Evolutionary conservation across 2,329 filamentous ascomycete species (phyloP).

Genomic region (Apiospora malaysiana): DNA sequence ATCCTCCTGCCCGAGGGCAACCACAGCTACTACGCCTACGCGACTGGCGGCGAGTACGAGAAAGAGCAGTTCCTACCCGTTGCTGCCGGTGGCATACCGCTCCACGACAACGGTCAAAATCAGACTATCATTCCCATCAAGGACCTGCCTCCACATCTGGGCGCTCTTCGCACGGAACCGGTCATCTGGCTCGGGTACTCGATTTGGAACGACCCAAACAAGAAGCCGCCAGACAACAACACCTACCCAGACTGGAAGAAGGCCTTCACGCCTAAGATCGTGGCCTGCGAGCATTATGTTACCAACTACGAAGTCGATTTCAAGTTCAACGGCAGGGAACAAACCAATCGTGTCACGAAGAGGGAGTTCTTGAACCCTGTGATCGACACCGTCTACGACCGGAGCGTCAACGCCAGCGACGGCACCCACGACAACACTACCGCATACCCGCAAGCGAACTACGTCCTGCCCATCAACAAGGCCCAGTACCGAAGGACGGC

Average conservation of each 20-base stretch:
- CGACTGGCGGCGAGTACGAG: constrained; percentile 42
- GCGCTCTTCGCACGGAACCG: constrained; percentile 45
- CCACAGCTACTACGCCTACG: constrained; percentile 42
- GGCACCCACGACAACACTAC: constrained; percentile 45
- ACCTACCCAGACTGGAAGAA: constrained; percentile 37
- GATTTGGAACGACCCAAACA: constrained; percentile 30
- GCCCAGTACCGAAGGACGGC: constrained; percentile 39
- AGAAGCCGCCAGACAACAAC: constrained; percentile 30
- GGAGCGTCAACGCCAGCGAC: constrained; percentile 38
- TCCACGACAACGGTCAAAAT: constrained; percentile 24
- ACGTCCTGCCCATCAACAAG: constrained; percentile 35
- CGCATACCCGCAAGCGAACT: constrained; percentile 39
- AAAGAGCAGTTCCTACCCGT: constrained; percentile 37
- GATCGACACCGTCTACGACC: constrained; percentile 42
- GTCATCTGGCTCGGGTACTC: constrained; percentile 47
- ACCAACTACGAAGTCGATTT: constrained; percentile 43
- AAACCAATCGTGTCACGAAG: constrained; percentile 35
- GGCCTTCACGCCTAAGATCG: constrained; percentile 42
- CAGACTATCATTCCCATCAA: constrained; percentile 29
- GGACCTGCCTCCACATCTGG: constrained; percentile 41
- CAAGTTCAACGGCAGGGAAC: constrained; percentile 39
- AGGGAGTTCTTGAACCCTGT: constrained; percentile 38
- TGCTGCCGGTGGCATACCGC: constrained; percentile 34
- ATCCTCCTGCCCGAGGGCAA: constrained; percentile 41
- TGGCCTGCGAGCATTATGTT: constrained; percentile 47